Base-by-base conservation (phyloP, 768 basidiomycete species). In the Phylloporus rhodoxanthus region DNA sequence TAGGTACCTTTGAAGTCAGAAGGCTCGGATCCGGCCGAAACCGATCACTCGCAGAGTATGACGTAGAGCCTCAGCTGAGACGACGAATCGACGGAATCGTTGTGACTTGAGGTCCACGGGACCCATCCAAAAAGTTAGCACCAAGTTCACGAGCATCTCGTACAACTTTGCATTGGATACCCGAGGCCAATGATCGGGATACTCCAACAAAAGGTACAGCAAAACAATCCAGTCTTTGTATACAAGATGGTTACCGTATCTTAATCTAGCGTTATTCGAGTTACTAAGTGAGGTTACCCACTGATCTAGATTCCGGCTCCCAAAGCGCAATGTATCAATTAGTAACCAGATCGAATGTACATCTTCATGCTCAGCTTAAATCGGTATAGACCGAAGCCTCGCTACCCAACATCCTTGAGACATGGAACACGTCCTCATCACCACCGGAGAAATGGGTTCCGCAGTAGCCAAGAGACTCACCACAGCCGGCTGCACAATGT, bases 391-490 rank as follows among this genome's bases (percentile, higher is more conserved):
- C 49, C 33, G 51, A 52, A 48, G 41, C 56, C 54, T 51, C 43
- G 44, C 48, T 49, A 48, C 26, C 10, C 53, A 23, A 39, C 43
- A 20, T 36, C 42, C 43, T 29, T 43, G 40, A 48, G 52, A 42
- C 47, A 51, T 17, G 10, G 20, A 10, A 13, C 41, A 34, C 32
- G 8, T 4, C 61, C 61, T 51, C 66, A 59, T 84, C 50, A 74
- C 79, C 29, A 73, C 79, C 8, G 81, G 81, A 15, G 74, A 72
- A 2, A 84, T 82, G 84, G 81, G 80, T 23, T 67, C 79, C 5
- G 81, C 71, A 17, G 75, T 84, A 26, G 81, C 72, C 15, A 70
- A 63, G 28, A 72, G 70, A 23, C 68, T 83, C 30, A 69, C 70
- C 2, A 57, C 65, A 19, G 67, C 71, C n/a, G 76, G 80, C 23